A percentile compares a stretch with the other conserved stretches of the same genome.
phyloP scores from a whole-genome alignment of 345 rosid species.

The Lepidium aucheri region DNA sequence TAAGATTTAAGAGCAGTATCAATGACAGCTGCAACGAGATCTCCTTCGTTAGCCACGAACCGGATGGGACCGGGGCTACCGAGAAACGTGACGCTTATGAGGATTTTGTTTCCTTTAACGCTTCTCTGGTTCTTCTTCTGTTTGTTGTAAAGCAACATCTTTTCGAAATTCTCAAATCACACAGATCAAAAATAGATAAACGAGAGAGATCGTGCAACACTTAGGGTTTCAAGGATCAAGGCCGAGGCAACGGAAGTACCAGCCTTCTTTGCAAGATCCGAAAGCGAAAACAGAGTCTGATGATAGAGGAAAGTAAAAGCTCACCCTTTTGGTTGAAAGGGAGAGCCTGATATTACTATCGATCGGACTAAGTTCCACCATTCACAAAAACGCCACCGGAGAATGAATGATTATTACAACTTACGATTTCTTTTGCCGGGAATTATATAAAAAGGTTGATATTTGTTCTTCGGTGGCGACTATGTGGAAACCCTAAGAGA shows the following conservation, averaged over 20 bases:
- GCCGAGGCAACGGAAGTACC: slow-evolving; percentile 98
- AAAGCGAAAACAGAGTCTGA: slow-evolving; percentile 55
- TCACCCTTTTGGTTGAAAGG: slow-evolving; percentile 69
- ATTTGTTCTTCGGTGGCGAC: background rate
- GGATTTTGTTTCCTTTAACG: slow-evolving; percentile 56
- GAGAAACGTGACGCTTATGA: slow-evolving; percentile 66
- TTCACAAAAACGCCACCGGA: slow-evolving; percentile 53
- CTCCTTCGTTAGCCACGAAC: slow-evolving; percentile 75
- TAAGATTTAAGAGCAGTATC: slow-evolving; percentile 73
- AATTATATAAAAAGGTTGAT: background rate
- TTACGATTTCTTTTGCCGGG: background rate
- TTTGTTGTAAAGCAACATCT: slow-evolving; percentile 64
- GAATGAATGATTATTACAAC: background rate
- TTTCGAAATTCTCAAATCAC: background rate
- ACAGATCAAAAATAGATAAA: background rate
- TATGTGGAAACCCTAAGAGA: too few species aligned
- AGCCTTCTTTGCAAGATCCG: slow-evolving; percentile 95
- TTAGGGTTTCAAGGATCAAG: slow-evolving; percentile 58
- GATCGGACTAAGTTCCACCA: slow-evolving; percentile 69
- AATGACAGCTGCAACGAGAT: slow-evolving; percentile 60
- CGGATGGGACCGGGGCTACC: slow-evolving; percentile 97
- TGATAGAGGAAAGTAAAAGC: slow-evolving; percentile 37
- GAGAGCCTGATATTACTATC: slow-evolving; percentile 54
- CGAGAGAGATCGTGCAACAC: background rate
- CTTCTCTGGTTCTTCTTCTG: slow-evolving; percentile 57